A percentile compares a stretch with the other conserved stretches of the same genome.
These are phyloP conservation scores for Panellus pusillus DNA, from an alignment of 768 basidiomycete species.

Conservation along the genomic window DNA sequence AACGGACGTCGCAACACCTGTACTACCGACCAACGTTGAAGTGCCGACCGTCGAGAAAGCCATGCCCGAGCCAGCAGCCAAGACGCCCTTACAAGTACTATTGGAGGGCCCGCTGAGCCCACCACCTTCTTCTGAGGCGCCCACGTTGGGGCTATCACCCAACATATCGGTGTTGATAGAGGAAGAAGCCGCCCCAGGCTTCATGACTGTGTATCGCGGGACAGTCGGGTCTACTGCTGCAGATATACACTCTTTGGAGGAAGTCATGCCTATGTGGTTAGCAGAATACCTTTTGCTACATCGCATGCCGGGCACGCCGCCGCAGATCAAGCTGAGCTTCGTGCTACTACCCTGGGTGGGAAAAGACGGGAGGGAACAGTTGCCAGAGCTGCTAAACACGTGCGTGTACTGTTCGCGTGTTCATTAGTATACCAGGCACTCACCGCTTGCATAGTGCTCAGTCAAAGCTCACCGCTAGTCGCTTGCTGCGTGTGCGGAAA, in stretches of 20 bases:
- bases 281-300: constrained; percentile 82
- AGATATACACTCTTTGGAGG: constrained; percentile 57
- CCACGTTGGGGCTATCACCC: constrained; percentile 35
- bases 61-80: constrained; percentile 29
- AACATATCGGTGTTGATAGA: constrained; percentile 73
- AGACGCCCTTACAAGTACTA: constrained; percentile 55
- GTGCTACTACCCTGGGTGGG: constrained; percentile 76
- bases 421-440: not conserved
- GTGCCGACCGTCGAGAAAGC: constrained; percentile 27
- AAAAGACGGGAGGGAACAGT: constrained; percentile 55
- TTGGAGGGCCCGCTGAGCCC: constrained; percentile 60
- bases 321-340: constrained; percentile 80
- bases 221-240: constrained; percentile 55
- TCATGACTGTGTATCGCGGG: constrained; percentile 76
- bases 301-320: constrained; percentile 49
- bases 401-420: constrained; percentile 50
- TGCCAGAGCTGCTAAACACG: constrained; percentile 87
- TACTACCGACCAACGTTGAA: constrained; percentile 27
- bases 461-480: constrained; percentile 62
- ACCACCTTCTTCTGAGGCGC: constrained; percentile 71
- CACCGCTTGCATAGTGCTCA: constrained; percentile 4
- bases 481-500: constrained; percentile 83
- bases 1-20: constrained; percentile 27
- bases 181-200: constrained; percentile 76
- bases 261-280: constrained; percentile 83